Base-by-base conservation (phyloP, 805 yeast genomes). In the Suhomyces sp. region DNA sequence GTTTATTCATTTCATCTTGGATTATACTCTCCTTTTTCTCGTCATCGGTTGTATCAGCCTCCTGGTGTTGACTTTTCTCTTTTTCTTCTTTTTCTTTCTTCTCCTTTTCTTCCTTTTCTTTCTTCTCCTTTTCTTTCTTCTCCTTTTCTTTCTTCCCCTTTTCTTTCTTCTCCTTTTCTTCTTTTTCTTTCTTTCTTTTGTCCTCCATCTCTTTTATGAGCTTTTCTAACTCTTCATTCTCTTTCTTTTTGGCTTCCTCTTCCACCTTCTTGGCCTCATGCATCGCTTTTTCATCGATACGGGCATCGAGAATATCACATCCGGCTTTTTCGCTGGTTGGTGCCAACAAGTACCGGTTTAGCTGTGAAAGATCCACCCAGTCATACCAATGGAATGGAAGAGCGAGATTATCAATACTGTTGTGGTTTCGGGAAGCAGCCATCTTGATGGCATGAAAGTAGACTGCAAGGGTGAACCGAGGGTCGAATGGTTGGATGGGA, bases 361-460 rank as follows among this genome's bases (percentile, higher is more conserved):
- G 53, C 16, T 59, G 56, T 6, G 68, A 61, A 56, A 74, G 57
- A 39, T 75, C 79, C 4, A 66, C 63, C 72, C 79, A 76, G 49
- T 76, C 81, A 38, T 62, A 63, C 81, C 81, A 76, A 44, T 74
- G 75, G 54, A 76, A 76, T 0, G 76, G 43, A 2, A 46, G 39
- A 44, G 6, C 8, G 28, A 47, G 33, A 12, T 31, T 29, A 4
- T 15, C 17, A 4, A 25, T 23, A 19, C 33, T 18, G 11, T 33
- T 34, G 21, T 28, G 25, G 29, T 25, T 22, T 12, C 29, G n/a
- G 22, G 30, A 10, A 10, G 23, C 20, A 9, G 18, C 20, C n/a
- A 17, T 10, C 27, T 34, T 20, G 13, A 51, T 31, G 37, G 43
- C 31, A 26, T 44, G 37, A 34, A 43, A 50, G 39, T 55, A 55